Conservation (phyloP, 2,329 filamentous ascomycete species). For the Fusarium avenaceum region DNA sequence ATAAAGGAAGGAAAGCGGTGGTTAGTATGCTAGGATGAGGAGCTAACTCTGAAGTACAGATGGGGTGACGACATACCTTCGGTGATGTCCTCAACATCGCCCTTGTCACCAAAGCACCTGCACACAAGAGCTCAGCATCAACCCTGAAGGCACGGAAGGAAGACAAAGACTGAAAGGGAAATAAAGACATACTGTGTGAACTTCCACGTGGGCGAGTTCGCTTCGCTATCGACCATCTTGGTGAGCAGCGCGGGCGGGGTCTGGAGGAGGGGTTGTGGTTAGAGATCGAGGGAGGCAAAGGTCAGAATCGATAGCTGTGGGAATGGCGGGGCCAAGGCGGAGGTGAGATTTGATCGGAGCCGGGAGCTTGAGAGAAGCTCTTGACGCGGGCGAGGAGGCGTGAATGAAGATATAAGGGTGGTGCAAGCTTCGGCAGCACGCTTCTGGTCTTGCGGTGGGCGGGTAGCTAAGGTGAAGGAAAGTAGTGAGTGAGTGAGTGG, state of each 20-base stretch:
- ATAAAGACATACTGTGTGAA: conserved; percentile 89
- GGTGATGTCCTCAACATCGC: conserved; percentile 98
- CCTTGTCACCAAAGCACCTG: conserved; percentile 99
- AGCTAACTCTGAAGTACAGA: conserved; percentile 30
- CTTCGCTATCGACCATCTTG: conserved; percentile 97
- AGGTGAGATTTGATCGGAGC: conserved; percentile 36
- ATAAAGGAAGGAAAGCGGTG: conserved; percentile 43
- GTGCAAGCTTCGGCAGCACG: conserved; percentile 43
- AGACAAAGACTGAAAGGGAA: conserved; percentile 3
- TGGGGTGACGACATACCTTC: conserved; percentile 73
- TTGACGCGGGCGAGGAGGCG: conserved; percentile 27
- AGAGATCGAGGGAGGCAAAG: conserved; percentile 44
- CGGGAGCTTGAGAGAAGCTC: conserved; percentile 29
- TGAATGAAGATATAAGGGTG: conserved; percentile 34
- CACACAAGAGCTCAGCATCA: conserved; percentile 40
- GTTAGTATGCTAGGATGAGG: conserved; percentile 40
- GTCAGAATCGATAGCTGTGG: conserved; percentile 39
- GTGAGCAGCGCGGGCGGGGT: conserved; percentile 52
- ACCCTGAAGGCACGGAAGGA: conserved; percentile 14
- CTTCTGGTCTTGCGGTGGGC: conserved; percentile 42
- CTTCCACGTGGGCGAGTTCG: conserved; percentile 97
- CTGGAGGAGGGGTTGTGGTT: conserved; percentile 40
- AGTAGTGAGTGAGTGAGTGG: conserved; percentile 28
- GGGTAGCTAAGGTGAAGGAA: conserved; percentile 25
- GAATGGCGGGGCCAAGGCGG: conserved; percentile 42